A percentile compares a stretch with the other conserved stretches of the same genome.
These are phyloP conservation scores for Talaromyces islandicus DNA, from an alignment of 2,329 filamentous ascomycete species.

Conservation along the genomic window DNA sequence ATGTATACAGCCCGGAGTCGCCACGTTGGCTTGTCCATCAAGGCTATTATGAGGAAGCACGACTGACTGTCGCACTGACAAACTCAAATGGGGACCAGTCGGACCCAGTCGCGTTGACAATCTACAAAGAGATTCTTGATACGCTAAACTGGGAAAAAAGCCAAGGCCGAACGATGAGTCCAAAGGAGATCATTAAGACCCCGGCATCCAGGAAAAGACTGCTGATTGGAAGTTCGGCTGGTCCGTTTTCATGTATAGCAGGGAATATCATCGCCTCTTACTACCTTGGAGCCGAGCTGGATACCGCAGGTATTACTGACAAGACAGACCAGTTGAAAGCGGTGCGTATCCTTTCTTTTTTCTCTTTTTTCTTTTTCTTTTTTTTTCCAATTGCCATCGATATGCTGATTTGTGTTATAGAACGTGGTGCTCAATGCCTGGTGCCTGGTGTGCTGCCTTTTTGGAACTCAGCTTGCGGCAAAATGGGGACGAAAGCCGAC, in stretches of 20 bases:
- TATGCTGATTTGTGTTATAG: background rate
- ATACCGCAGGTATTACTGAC: slow-evolving; percentile 43
- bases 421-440: slow-evolving; percentile 50
- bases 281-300: slow-evolving; percentile 39
- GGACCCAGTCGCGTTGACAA: slow-evolving; percentile 33
- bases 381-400: too few species aligned
- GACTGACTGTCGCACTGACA: slow-evolving; percentile 36
- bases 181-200: slow-evolving; percentile 32
- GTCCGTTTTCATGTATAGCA: slow-evolving; percentile 28
- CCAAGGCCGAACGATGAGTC: slow-evolving; percentile 29
- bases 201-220: slow-evolving; percentile 32
- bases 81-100: slow-evolving; percentile 40
- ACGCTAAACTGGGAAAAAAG: slow-evolving; percentile 43
- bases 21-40: slow-evolving; percentile 44
- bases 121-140: slow-evolving; percentile 44
- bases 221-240: slow-evolving; percentile 33
- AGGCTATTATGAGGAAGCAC: slow-evolving; percentile 38
- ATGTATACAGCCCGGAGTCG: slow-evolving; percentile 34
- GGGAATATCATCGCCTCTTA: slow-evolving; percentile 39
- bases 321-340: slow-evolving; percentile 37
- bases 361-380: too few species aligned
- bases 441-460: slow-evolving; percentile 39
- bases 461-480: slow-evolving; percentile 40
- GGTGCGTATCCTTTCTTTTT: too few species aligned
- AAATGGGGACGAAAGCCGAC: slow-evolving; percentile 42